Conservation (phyloP, 768 basidiomycete genomes). For the Wakefieldia striispora region DNA sequence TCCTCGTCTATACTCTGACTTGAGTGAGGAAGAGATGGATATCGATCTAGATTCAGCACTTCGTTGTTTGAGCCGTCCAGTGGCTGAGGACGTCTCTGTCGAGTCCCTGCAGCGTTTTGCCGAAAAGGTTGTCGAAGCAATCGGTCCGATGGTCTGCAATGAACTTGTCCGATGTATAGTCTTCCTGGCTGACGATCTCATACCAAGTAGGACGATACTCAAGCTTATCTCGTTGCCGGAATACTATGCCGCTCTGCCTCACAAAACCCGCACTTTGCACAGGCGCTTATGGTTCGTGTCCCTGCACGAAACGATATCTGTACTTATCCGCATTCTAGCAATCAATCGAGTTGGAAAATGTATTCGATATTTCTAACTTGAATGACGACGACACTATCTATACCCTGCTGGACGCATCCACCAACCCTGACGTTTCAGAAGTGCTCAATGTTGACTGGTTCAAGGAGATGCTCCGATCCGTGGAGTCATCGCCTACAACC, state of each 20-base stretch:
- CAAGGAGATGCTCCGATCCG: conserved; percentile 21
- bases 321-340: conserved; percentile 40
- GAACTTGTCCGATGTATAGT: not conserved
- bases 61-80: conserved; percentile 52
- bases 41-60: conserved; percentile 60
- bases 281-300: conserved; percentile 43
- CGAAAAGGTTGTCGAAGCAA: conserved; percentile 49
- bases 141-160: conserved; percentile 54
- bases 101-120: conserved; percentile 57
- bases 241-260: conserved; percentile 64
- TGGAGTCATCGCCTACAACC: conserved; percentile 29
- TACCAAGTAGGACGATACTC: conserved; percentile 44
- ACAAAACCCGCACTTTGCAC: conserved; percentile 51
- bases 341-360: conserved; percentile 48
- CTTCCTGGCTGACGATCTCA: conserved; percentile 2
- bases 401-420: conserved; percentile 59
- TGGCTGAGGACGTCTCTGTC: conserved; percentile 52
- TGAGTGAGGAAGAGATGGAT: conserved; percentile 49
- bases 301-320: not conserved
- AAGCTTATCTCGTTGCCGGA: conserved; percentile 59
- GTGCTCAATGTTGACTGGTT: conserved; percentile 41
- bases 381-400: conserved; percentile 52
- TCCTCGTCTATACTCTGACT: conserved; percentile 64
- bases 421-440: conserved; percentile 63
- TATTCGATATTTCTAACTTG: conserved; percentile 54